Evolutionary conservation across 1,139 yeast species (phyloP).

Genomic region (Geotrichum candidum): DNA sequence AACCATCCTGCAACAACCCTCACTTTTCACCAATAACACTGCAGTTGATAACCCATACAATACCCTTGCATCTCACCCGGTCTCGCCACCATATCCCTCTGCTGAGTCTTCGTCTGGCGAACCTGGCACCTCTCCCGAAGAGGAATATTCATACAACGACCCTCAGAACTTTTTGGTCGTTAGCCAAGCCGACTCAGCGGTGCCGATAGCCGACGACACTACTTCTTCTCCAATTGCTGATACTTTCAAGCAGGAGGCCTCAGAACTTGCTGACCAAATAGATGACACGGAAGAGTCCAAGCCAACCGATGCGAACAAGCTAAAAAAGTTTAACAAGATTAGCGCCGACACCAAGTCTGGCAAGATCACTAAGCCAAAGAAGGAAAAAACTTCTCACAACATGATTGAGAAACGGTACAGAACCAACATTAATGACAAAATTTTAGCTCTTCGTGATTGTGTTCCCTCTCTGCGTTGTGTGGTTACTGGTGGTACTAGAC

Average conservation of each 20-base stretch:
- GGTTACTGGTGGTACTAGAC: slow-evolving; percentile 32
- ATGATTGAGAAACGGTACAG: slow-evolving; percentile 76
- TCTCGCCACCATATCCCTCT: slow-evolving; percentile 18
- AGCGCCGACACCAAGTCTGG: slow-evolving; percentile 19
- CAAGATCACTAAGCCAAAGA: slow-evolving; percentile 35
- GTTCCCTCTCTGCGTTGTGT: slow-evolving; percentile 53
- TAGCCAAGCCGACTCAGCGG: slow-evolving; percentile 6
- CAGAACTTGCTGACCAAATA: neutral
- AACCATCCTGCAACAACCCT: neutral
- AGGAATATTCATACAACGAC: slow-evolving; percentile 7
- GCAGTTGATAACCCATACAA: neutral
- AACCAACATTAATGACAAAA: slow-evolving; percentile 69
- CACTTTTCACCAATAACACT: neutral
- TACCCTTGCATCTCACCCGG: slow-evolving; percentile 7
- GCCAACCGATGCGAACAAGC: neutral
- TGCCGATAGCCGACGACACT: slow-evolving; percentile 3
- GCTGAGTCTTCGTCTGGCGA: slow-evolving; percentile 13
- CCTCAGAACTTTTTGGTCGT: neutral
- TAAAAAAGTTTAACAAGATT: neutral
- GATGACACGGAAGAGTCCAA: neutral
- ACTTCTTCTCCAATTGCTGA: slow-evolving; percentile 8
- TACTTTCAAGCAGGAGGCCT: slow-evolving; percentile 2
- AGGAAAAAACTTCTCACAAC: slow-evolving; percentile 64
- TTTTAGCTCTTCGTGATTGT: slow-evolving; percentile 63
- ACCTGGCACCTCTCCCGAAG: slow-evolving; percentile 15